Conservation (phyloP, 495 filamentous ascomycete species). For the Penicillium chermesinum region DNA sequence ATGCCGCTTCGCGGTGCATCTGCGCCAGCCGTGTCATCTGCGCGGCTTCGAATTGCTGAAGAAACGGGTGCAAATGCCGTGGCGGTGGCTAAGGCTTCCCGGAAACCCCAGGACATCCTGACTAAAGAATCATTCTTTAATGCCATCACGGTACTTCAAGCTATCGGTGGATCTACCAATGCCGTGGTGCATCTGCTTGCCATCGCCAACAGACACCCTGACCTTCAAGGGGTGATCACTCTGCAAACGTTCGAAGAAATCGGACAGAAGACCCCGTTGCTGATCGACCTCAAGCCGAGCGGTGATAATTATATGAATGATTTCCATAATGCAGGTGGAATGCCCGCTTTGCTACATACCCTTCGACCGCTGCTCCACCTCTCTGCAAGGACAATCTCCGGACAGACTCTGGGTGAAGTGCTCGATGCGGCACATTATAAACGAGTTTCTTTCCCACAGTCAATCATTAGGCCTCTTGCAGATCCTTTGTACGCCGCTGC, state of each 20-base stretch:
- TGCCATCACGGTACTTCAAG: conserved; percentile 63
- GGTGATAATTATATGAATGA: conserved; percentile 69
- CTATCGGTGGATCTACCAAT: conserved; percentile 66
- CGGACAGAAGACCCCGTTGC: conserved; percentile 52
- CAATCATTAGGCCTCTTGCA: conserved; percentile 48
- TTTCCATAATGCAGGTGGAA: conserved; percentile 64
- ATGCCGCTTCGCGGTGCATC: conserved; percentile 59
- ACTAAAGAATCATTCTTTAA: conserved; percentile 59
- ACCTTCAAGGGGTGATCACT: conserved; percentile 49
- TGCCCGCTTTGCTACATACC: conserved; percentile 52
- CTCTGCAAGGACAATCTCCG: conserved; percentile 52
- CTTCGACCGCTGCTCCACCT: conserved; percentile 55
- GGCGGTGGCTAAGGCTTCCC: conserved; percentile 29
- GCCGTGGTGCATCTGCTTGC: conserved; percentile 63
- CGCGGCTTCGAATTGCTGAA: conserved; percentile 59
- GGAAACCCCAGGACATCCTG: conserved; percentile 53
- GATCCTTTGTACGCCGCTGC: conserved; percentile 52
- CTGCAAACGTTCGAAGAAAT: conserved; percentile 56
- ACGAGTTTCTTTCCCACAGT: conserved; percentile 32
- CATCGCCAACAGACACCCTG: conserved; percentile 56
- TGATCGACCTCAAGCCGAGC: conserved; percentile 64
- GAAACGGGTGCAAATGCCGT: conserved; percentile 57
- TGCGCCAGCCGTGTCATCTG: conserved; percentile 60
- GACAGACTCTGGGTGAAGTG: conserved; percentile 52
- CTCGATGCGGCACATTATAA: conserved; percentile 45